Evolutionary conservation across 495 filamentous ascomycete genomes (phyloP).

Genomic region (Lasiosphaeria ovina): DNA sequence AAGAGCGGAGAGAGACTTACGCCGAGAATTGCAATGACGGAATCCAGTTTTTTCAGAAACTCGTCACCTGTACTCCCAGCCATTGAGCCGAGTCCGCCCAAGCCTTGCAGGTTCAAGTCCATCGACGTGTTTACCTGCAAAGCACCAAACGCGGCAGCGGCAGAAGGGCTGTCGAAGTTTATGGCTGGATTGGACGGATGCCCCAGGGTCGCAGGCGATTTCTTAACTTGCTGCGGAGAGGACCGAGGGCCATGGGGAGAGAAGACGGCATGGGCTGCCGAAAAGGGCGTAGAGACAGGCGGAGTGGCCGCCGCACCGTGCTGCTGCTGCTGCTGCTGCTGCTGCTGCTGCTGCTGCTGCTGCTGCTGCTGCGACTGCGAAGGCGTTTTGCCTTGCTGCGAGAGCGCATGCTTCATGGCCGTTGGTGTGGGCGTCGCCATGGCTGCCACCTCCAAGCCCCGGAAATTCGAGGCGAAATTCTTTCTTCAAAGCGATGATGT

Average conservation of each 20-base stretch:
- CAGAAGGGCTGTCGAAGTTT: slow-evolving; percentile 55
- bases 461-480: no score
- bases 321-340: slow-evolving; percentile 44
- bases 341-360: slow-evolving; percentile 46
- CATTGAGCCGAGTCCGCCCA: slow-evolving; percentile 29
- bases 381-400: neutral
- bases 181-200: slow-evolving; percentile 35
- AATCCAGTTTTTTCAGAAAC: slow-evolving; percentile 51
- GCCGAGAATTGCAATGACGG: slow-evolving; percentile 44
- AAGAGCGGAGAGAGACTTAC: slow-evolving; percentile 16
- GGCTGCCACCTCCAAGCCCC: no score
- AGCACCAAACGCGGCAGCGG: slow-evolving; percentile 48
- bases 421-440: no score
- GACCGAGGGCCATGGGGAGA: slow-evolving; percentile 50
- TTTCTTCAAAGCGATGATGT: no score
- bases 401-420: no score
- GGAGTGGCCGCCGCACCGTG: slow-evolving; percentile 51
- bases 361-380: slow-evolving; percentile 47
- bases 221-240: slow-evolving; percentile 56
- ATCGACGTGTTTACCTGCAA: slow-evolving; percentile 37
- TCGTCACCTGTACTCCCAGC: slow-evolving; percentile 57
- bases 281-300: slow-evolving; percentile 56
- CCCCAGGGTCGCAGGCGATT: slow-evolving; percentile 48
- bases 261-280: slow-evolving; percentile 47
- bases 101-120: slow-evolving; percentile 43